These are phyloP conservation scores for Meredithiella fracta DNA, from an alignment of 2,329 filamentous ascomycete species.

Conservation along the genomic window DNA sequence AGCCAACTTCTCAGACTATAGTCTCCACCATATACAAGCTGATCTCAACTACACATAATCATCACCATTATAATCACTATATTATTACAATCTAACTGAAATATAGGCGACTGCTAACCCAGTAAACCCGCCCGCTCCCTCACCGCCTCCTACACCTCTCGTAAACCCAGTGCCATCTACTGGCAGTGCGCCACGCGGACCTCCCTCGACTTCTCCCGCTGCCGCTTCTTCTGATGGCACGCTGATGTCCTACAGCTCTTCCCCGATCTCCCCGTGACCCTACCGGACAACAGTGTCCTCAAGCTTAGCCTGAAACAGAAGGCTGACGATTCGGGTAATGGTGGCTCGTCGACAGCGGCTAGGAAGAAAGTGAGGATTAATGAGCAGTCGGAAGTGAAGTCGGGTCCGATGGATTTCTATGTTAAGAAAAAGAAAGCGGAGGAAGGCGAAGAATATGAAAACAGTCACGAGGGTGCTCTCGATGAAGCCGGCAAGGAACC, in stretches of 20 bases:
- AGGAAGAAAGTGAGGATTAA: neutral
- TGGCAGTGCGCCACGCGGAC: neutral
- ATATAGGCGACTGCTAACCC: too few relatives aligned
- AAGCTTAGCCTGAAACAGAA: too few relatives aligned
- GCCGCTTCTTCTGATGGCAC: neutral
- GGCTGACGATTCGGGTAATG: too few relatives aligned
- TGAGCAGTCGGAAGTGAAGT: neutral
- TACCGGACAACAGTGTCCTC: too few relatives aligned
- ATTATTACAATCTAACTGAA: too few relatives aligned
- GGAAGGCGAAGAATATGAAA: neutral
- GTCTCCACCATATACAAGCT: too few relatives aligned
- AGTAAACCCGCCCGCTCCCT: neutral
- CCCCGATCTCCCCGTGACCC: neutral
- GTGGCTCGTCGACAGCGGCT: too few relatives aligned
- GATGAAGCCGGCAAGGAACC: too few relatives aligned
- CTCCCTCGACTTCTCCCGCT: neutral
- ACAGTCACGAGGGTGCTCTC: too few relatives aligned
- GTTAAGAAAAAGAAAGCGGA: neutral
- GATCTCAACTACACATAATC: too few relatives aligned
- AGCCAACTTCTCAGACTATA: too few relatives aligned
- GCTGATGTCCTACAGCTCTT: neutral
- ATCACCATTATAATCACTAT: too few relatives aligned
- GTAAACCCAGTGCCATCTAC: neutral
- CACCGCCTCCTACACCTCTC: neutral
- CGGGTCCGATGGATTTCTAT: neutral